phyloP scores from a whole-genome alignment of 305 asterid genomes.

The Fraxinus latifolia region DNA sequence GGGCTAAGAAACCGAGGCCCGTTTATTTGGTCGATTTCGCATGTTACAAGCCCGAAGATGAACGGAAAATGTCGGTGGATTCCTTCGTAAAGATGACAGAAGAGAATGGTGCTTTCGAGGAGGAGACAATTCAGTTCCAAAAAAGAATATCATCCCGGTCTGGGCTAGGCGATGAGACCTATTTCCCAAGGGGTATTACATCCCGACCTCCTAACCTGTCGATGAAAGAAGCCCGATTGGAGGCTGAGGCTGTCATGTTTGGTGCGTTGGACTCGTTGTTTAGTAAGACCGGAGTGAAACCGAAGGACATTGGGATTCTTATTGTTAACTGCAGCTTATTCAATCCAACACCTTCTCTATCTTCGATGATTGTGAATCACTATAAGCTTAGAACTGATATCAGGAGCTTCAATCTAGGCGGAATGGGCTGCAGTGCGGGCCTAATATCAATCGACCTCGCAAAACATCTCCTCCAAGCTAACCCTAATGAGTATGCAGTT shows the following conservation, averaged over 20 bases:
- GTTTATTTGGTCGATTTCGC: slow-evolving; percentile 61
- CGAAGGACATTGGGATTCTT: slow-evolving; percentile 54
- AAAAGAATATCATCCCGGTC: slow-evolving; percentile 51
- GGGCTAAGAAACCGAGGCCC: slow-evolving; percentile 41
- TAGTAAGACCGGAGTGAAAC: slow-evolving; percentile 36
- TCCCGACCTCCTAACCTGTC: slow-evolving; percentile 49
- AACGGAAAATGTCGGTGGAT: slow-evolving; percentile 41
- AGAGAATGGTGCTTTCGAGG: slow-evolving; percentile 39
- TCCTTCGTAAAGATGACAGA: slow-evolving; percentile 49
- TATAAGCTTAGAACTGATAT: slow-evolving; percentile 59
- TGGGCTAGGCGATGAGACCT: slow-evolving; percentile 68
- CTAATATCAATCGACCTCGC: slow-evolving; percentile 66
- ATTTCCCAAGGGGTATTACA: slow-evolving; percentile 48
- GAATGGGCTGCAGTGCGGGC: slow-evolving; percentile 84
- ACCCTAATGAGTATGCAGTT: slow-evolving; percentile 49
- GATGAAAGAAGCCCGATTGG: slow-evolving; percentile 58
- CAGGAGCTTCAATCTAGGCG: slow-evolving; percentile 63
- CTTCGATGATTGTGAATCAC: slow-evolving; percentile 71
- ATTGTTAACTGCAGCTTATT: slow-evolving; percentile 71
- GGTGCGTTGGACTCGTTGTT: slow-evolving; percentile 62
- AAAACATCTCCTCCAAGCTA: slow-evolving; percentile 49
- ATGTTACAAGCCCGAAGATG: slow-evolving; percentile 61
- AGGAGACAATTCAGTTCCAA: slow-evolving; percentile 49
- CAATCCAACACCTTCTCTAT: slow-evolving; percentile 71
- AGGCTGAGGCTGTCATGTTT: slow-evolving; percentile 64